Percentiles rank a stretch among this genome's conserved stretches.
Evolutionary conservation across 2,329 filamentous ascomycete species (phyloP).

Genomic region (Ceratocystis cacaofunesta): DNA sequence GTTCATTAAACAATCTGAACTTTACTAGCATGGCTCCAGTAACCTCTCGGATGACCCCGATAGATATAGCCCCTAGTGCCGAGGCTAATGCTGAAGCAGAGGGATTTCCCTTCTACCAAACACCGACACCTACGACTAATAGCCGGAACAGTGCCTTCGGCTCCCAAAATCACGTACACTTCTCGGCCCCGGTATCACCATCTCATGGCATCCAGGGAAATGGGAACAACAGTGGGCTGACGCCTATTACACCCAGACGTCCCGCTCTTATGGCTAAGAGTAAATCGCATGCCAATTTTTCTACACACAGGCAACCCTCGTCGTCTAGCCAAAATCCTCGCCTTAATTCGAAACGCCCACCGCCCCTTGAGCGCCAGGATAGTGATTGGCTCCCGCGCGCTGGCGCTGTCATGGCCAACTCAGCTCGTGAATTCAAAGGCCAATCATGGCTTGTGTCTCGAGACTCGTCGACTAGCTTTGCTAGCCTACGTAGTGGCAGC

Average conservation of each 20-base stretch:
- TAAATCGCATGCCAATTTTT: constrained; percentile 35
- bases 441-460: constrained; percentile 54
- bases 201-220: neutral
- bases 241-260: constrained; percentile 17
- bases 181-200: constrained; percentile 41
- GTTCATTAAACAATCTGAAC: constrained; percentile 42
- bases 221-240: constrained; percentile 28
- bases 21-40: constrained; percentile 48
- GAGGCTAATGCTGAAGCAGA: neutral
- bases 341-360: constrained; percentile 17
- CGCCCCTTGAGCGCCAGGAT: constrained; percentile 29
- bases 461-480: constrained; percentile 48
- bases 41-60: constrained; percentile 44
- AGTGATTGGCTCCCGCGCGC: constrained; percentile 52
- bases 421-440: constrained; percentile 51
- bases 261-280: constrained; percentile 37
- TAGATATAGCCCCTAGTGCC: constrained; percentile 25
- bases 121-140: neutral
- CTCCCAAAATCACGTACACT: constrained; percentile 26
- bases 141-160: constrained; percentile 29
- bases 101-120: constrained; percentile 7
- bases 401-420: constrained; percentile 45
- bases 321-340: constrained; percentile 14
- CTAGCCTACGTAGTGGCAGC: constrained; percentile 35
- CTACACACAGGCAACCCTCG: constrained; percentile 31